These are phyloP conservation scores for Cryptosporidium meleagridis DNA, from an alignment of 169 alveolate genomes.

Conservation along the genomic window DNA sequence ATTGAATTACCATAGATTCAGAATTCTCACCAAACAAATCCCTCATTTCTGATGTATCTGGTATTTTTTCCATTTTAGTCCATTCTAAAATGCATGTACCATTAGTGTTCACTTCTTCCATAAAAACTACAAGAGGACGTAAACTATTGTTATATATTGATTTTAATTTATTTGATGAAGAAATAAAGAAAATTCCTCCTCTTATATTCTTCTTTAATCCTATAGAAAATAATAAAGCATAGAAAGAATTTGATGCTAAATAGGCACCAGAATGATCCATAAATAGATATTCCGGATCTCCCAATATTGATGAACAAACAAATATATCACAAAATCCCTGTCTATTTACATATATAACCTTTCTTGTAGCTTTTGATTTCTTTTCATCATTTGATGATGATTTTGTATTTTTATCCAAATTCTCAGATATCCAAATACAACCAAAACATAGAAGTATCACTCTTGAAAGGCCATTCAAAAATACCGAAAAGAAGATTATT, in stretches of 20 bases:
- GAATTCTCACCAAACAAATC: slow-evolving; percentile 7
- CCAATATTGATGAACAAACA: slow-evolving; percentile 6
- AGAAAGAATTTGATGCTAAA: background rate
- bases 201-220: background rate
- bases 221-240: slow-evolving; percentile 29
- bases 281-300: slow-evolving; percentile 61
- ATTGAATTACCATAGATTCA: slow-evolving; percentile 15
- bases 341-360: slow-evolving; percentile 26
- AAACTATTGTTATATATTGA: background rate
- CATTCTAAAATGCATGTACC: slow-evolving; percentile 66
- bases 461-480: slow-evolving; percentile 47
- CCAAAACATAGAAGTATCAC: slow-evolving; percentile 36
- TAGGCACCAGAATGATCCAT: slow-evolving; percentile 9
- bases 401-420: background rate
- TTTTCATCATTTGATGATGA: background rate
- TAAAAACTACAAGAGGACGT: slow-evolving; percentile 35
- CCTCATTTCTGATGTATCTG: slow-evolving; percentile 44
- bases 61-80: background rate
- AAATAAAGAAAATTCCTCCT: background rate
- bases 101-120: slow-evolving; percentile 71
- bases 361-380: background rate
- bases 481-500: slow-evolving; percentile 34
- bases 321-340: slow-evolving; percentile 61
- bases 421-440: slow-evolving; percentile 58
- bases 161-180: slow-evolving; percentile 15